A percentile compares a stretch with the other conserved stretches of the same genome.
phyloP scores from a whole-genome alignment of 2,329 filamentous ascomycete genomes.

The Rachicladosporium sp. region DNA sequence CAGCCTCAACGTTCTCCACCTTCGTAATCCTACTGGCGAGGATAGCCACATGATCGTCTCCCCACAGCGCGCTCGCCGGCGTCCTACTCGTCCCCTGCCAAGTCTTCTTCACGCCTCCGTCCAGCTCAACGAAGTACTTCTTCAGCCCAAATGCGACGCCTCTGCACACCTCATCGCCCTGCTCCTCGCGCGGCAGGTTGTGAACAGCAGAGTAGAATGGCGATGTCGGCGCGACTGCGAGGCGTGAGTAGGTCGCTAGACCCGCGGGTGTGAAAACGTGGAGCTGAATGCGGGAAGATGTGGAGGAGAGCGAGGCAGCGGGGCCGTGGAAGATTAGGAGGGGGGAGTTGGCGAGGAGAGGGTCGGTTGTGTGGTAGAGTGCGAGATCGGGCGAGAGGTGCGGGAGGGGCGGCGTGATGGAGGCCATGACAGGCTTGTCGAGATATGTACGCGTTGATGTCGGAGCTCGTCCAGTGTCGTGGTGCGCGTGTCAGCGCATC shows the following conservation, averaged over 20 bases:
- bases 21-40: constrained; percentile 73
- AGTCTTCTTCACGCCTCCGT: constrained; percentile 59
- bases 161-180: constrained; percentile 86
- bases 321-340: constrained; percentile 86
- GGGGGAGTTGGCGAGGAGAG: constrained; percentile 66
- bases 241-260: constrained; percentile 75
- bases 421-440: constrained; percentile 50
- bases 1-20: constrained; percentile 62
- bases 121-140: constrained; percentile 88
- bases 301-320: constrained; percentile 61
- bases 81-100: constrained; percentile 39
- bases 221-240: constrained; percentile 87
- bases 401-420: constrained; percentile 63
- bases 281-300: constrained; percentile 87
- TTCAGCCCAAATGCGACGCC: constrained; percentile 83
- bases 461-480: too few relatives aligned
- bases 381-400: constrained; percentile 68
- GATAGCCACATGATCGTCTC: constrained; percentile 85
- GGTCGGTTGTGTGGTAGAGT: constrained; percentile 82
- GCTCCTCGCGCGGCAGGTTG: constrained; percentile 80
- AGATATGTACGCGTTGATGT: too few relatives aligned
- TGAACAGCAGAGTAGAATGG: constrained; percentile 83
- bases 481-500: too few relatives aligned
- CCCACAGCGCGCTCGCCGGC: constrained; percentile 55
- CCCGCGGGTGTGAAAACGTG: constrained; percentile 86